phyloP scores from a whole-genome alignment of 83 land plant species.

The Diphasiastrum complanatum region DNA sequence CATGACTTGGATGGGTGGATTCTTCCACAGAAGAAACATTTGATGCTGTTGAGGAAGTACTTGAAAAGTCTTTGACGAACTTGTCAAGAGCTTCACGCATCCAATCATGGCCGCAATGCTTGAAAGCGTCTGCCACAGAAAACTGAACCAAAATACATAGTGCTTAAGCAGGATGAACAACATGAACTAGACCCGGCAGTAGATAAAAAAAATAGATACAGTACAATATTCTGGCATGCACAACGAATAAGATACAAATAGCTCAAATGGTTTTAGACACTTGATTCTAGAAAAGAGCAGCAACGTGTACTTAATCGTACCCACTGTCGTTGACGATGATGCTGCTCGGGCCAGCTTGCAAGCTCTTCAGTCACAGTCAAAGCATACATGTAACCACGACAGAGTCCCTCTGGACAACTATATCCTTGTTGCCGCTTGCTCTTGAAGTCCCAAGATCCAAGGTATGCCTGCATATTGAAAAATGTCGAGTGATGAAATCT shows the following conservation, averaged over 20 bases:
- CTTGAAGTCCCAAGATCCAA: not conserved
- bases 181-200: not conserved
- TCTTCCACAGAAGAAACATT: too few species aligned
- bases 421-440: not conserved
- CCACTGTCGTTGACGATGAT: not conserved
- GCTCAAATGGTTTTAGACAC: not conserved
- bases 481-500: too few species aligned
- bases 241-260: not conserved
- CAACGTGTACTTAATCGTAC: not conserved
- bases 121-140: not conserved
- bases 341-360: not conserved
- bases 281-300: not conserved
- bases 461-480: too few species aligned
- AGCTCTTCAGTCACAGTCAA: not conserved
- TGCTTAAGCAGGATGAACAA: not conserved
- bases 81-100: not conserved
- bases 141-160: not conserved
- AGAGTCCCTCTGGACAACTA: not conserved
- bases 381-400: not conserved
- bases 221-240: not conserved
- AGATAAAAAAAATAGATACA: not conserved
- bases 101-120: not conserved
- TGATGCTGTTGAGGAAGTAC: too few species aligned
- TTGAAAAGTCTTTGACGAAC: too few species aligned
- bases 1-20: too few species aligned